Evolutionary conservation across 2,329 filamentous ascomycete species (phyloP), one percentile per base, ranked within the genome.

Genomic region (Aspergillus pseudoviridinutans): DNA sequence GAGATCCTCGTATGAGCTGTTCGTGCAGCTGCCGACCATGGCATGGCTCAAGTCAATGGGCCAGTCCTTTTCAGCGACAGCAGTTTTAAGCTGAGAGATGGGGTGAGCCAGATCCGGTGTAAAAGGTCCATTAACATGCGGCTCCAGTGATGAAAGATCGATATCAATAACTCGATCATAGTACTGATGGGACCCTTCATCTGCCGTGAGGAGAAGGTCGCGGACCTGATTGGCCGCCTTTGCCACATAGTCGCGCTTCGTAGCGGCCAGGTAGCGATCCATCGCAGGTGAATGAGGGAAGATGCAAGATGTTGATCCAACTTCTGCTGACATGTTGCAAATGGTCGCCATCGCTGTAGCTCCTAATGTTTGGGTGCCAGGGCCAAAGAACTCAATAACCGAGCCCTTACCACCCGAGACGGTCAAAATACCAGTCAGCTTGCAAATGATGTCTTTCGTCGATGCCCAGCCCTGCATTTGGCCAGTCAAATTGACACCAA

Each of bases 261-360:
- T 99, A 47, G 92, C 91, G 47, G 81, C 82, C 47, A 99, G 86
- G 82, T 97, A 99, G 74, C 97, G 89, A 83, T 96, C 90, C 92
- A 96, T 96, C 87, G 77, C 97, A 90, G 81, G 95, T 96, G 87
- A 96, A 97, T n/a, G n/a, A 67, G 92, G 92, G 88, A 99, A 99
- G 49, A 97, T 73, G 17, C 92, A 95, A 55, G 93, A 97, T 20
- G 93, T 97, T 58, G 92, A 78, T 71, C 79, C 80, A 61, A 86
- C 85, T 71, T 86, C 83, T 65, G 84, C 82, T 74, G 82, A 83
- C 85, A 90, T 89, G 73, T 84, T 83, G 71, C 82, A 84, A 61
- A 94, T 89, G 1, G 91, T 96, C 25, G 82, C 92, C 89, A 93
- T 93, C 70, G 93, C 93, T 62, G 93, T 97, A 70, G 85, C 87